Conservation (phyloP, 768 basidiomycete genomes). For the Crassisporium funariophilum region DNA sequence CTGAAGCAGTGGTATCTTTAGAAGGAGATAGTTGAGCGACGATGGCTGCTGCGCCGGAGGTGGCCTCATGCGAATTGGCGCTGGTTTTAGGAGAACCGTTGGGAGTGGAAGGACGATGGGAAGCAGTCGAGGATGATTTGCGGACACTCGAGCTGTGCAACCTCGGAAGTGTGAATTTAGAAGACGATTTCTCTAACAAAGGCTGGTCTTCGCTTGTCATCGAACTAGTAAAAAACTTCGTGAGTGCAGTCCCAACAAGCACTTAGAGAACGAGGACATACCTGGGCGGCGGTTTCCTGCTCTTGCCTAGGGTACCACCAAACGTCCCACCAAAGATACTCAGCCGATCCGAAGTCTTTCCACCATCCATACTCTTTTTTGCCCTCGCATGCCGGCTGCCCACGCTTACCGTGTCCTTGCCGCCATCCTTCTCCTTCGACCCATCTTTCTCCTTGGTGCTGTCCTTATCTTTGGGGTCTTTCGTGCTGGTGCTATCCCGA, state of each 20-base stretch:
- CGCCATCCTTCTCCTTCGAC: conserved; percentile 31
- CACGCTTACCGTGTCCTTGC: conserved; percentile 32
- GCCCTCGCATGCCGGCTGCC: conserved; percentile 41
- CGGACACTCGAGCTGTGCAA: conserved; percentile 43
- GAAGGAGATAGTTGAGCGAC: too few relatives aligned
- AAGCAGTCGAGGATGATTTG: conserved; percentile 41
- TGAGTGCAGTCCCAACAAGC: too few relatives aligned
- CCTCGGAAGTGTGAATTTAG: conserved; percentile 49
- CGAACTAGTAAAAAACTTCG: conserved; percentile 8
- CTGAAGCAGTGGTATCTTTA: too few relatives aligned
- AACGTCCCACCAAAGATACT: conserved; percentile 83
- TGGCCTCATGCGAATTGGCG: too few relatives aligned
- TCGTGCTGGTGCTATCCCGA: conserved; percentile 10
- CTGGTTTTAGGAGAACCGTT: conserved; percentile 24
- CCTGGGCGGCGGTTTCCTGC: conserved; percentile 81
- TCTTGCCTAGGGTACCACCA: conserved; percentile 59
- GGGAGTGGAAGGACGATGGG: conserved; percentile 40
- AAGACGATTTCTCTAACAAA: conserved; percentile 45
- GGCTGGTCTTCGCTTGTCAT: conserved; percentile 33
- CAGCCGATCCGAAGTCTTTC: conserved; percentile 57
- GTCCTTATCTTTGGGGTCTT: conserved; percentile 5
- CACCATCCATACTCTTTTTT: conserved; percentile 53
- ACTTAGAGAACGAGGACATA: conserved; percentile 30
- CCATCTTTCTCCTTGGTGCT: conserved; percentile 16
- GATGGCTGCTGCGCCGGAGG: too few relatives aligned